Base-by-base conservation (phyloP, 2,329 filamentous ascomycete genomes). In the Westerdykella aurantiaca region DNA sequence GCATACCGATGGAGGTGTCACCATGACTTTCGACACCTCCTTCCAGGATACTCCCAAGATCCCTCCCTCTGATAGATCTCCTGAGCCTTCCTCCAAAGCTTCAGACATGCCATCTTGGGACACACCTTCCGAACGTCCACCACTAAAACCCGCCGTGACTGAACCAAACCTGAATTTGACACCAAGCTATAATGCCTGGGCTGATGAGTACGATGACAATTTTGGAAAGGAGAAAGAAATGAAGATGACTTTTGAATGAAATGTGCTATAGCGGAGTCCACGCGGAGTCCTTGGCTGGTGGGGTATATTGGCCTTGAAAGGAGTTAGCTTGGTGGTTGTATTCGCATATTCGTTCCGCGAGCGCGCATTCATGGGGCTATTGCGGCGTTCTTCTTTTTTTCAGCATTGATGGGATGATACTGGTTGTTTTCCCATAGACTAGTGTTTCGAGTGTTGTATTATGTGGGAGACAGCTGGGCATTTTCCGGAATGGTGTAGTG, bases 181-280 rank as follows among this genome's bases (percentile, higher is more conserved):
- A n/a, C 51, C 57, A 5, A 64, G 66, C 16, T 64, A 68, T 25
- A 75, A 75, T 53, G 72, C 71, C 5, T 75, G 72, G 72, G 68
- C 63, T 3, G 69, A 72, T 38, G 71, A 72, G n/a, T 66, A 68
- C 39, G 71, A 72, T 1, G 33, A 35, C n/a, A 67, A 69, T 25
- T 74, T 71, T 57, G 71, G 69, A 2, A 60, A 64, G 49, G 72
- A 73, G 56, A 68, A 66, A 53, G 71, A 74, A 46, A 61, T 75
- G 33, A 63, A 69, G 57, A 74, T 76, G 72, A 72, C 69, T 18
- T 76, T 76, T 57, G 67, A 68, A 38, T 37, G 34, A n/a, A 38
- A 12, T 23, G 14, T 3, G 3, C 37, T 25, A 16, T 23, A 14
- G 10, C 9, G 9, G 10, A 7, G 18, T 18, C 22, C 9, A 25